Conservation (phyloP, 345 rosid species). For the Lepidium aucheri region DNA sequence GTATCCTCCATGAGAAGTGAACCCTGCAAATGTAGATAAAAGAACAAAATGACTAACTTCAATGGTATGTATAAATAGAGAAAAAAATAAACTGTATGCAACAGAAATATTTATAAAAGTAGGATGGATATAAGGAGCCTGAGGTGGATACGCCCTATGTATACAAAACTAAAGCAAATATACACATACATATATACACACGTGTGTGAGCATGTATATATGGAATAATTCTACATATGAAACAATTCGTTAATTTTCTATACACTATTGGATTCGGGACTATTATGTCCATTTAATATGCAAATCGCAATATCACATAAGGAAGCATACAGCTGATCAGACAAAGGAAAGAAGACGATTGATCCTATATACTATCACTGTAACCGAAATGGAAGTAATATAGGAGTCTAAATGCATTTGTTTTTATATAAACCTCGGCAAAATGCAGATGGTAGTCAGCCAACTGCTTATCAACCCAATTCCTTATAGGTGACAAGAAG, state of each 20-base stretch:
- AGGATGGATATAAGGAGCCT: not conserved
- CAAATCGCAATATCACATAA: slow-evolving; percentile 1
- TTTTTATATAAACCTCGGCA: slow-evolving; percentile 54
- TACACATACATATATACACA: not conserved
- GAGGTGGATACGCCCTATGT: not conserved
- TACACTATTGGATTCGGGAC: not conserved
- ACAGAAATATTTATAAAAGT: slow-evolving; percentile 3
- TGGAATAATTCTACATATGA: not conserved
- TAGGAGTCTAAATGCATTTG: not conserved
- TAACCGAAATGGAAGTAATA: not conserved
- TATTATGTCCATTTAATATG: not conserved
- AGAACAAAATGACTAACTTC: not conserved
- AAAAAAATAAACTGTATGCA: not conserved
- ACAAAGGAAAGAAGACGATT: not conserved
- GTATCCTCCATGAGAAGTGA: slow-evolving; percentile 62
- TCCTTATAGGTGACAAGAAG: slow-evolving; percentile 74
- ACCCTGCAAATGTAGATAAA: slow-evolving; percentile 39
- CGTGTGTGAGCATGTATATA: not conserved
- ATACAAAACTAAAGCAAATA: not conserved
- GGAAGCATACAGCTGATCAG: not conserved
- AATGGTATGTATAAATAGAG: not conserved
- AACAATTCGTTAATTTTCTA: not conserved
- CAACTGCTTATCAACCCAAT: slow-evolving; percentile 85
- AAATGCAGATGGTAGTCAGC: slow-evolving; percentile 90
- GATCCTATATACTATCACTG: not conserved